Conservation (phyloP, 306 rosid species). For the barrel medic (Medicago truncatula) region MtrunA17r5.0-ANR NC_053049.1:44558501-44559000, state of each 20-base stretch:
- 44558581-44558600: slow-evolving; percentile 49
- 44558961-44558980: too few species aligned
- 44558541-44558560: slow-evolving; percentile 45
- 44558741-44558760: slow-evolving; percentile 49
- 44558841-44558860: too few species aligned
- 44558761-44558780: slow-evolving; percentile 39
- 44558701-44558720: slow-evolving; percentile 54
- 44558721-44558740: slow-evolving; percentile 43
- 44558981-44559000: too few species aligned
- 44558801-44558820: slow-evolving; percentile 29
- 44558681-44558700: slow-evolving; percentile 49
- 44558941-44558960: too few species aligned
- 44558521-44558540: slow-evolving; percentile 63
- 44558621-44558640: slow-evolving; percentile 56
- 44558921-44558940: too few species aligned
- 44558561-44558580: slow-evolving; percentile 48
- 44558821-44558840: too few species aligned
- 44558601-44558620: slow-evolving; percentile 52
- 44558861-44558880: too few species aligned
- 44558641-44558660: slow-evolving; percentile 59
- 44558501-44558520: slow-evolving; percentile 86
- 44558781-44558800: slow-evolving; percentile 9
- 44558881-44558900: too few species aligned
- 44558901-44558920: too few species aligned
- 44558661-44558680: slow-evolving; percentile 53